These are phyloP conservation scores for Lachnellula suecica DNA, from an alignment of 2,329 filamentous ascomycete species.

Conservation along the genomic window DNA sequence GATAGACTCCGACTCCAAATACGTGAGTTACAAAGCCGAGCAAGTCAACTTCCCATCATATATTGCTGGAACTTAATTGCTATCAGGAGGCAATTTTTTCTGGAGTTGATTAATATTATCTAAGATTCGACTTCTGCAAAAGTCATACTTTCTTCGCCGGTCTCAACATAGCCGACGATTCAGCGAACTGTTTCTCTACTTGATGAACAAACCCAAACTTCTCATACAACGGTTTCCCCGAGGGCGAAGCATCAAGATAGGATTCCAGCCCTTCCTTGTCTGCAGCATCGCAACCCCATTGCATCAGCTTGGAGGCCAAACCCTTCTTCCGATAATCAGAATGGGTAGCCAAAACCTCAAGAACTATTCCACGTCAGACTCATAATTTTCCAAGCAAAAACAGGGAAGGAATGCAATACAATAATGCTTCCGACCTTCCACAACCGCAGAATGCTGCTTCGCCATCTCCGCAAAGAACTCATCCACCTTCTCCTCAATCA, in stretches of 20 bases:
- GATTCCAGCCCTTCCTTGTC: slow-evolving; percentile 8
- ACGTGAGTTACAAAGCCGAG: too few relatives aligned
- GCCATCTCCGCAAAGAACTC: slow-evolving; percentile 10
- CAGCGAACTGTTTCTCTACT: background rate
- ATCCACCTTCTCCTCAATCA: slow-evolving; percentile 3
- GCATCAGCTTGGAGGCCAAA: slow-evolving; percentile 1
- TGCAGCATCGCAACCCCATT: slow-evolving; percentile 5
- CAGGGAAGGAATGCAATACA: slow-evolving; percentile 1
- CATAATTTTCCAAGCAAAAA: background rate
- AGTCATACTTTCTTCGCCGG: background rate
- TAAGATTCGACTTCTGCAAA: too few relatives aligned
- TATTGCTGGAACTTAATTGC: too few relatives aligned
- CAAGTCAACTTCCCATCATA: too few relatives aligned
- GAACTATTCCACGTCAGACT: slow-evolving; percentile 1
- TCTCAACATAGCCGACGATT: background rate
- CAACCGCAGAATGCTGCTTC: slow-evolving; percentile 8
- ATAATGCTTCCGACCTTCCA: slow-evolving; percentile 9
- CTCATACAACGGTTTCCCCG: slow-evolving; percentile 9
- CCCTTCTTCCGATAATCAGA: slow-evolving; percentile 2
- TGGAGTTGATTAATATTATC: too few relatives aligned
- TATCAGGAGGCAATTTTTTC: too few relatives aligned
- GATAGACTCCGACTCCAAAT: too few relatives aligned
- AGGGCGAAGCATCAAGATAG: slow-evolving; percentile 12
- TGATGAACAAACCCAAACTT: slow-evolving; percentile 6
- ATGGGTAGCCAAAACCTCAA: slow-evolving; percentile 6